These are phyloP conservation scores for Kluyveromyces sp. DNA, from an alignment of 1,139 yeast species.

Conservation along the genomic window DNA sequence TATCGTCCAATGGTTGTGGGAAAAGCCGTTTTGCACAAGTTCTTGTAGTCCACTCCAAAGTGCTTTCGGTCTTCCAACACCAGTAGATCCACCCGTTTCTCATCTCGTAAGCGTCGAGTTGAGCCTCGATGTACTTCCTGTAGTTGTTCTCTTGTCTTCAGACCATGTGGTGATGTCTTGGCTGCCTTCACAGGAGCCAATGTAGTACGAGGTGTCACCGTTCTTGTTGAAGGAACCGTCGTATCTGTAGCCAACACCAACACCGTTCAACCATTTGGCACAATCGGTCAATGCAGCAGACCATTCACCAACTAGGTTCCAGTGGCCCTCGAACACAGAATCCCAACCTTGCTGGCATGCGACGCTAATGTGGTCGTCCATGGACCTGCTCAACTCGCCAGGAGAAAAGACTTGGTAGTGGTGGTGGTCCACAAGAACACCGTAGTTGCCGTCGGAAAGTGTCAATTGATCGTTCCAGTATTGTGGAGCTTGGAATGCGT, in stretches of 20 bases:
- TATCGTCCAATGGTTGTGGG: slow-evolving; percentile 67
- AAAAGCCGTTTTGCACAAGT: slow-evolving; percentile 54
- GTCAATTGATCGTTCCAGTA: slow-evolving; percentile 56
- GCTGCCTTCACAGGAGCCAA: slow-evolving; percentile 60
- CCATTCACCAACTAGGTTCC: slow-evolving; percentile 88
- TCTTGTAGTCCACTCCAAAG: slow-evolving; percentile 76
- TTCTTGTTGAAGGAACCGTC: slow-evolving; percentile 50
- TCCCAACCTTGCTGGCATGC: slow-evolving; percentile 59
- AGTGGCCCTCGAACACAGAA: slow-evolving; percentile 49
- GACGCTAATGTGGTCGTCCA: slow-evolving; percentile 52
- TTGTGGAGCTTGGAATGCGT: slow-evolving; percentile 51
- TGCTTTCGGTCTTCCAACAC: slow-evolving; percentile 84
- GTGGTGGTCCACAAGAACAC: slow-evolving; percentile 81
- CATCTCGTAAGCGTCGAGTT: slow-evolving; percentile 72
- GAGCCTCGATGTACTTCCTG: slow-evolving; percentile 77
- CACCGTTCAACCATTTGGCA: slow-evolving; percentile 87
- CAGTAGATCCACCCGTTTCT: slow-evolving; percentile 84
- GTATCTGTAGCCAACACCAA: slow-evolving; percentile 78
- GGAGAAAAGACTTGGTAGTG: slow-evolving; percentile 80
- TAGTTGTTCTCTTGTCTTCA: slow-evolving; percentile 44
- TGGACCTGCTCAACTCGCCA: slow-evolving; percentile 46
- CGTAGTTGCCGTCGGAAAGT: slow-evolving; percentile 40
- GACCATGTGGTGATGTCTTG: slow-evolving; percentile 57
- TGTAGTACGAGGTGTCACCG: slow-evolving; percentile 37
- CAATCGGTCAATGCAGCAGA: slow-evolving; percentile 93